Conservation (phyloP, 371 early-diverging fungal species). For the Chytridiales sp. region DNA sequence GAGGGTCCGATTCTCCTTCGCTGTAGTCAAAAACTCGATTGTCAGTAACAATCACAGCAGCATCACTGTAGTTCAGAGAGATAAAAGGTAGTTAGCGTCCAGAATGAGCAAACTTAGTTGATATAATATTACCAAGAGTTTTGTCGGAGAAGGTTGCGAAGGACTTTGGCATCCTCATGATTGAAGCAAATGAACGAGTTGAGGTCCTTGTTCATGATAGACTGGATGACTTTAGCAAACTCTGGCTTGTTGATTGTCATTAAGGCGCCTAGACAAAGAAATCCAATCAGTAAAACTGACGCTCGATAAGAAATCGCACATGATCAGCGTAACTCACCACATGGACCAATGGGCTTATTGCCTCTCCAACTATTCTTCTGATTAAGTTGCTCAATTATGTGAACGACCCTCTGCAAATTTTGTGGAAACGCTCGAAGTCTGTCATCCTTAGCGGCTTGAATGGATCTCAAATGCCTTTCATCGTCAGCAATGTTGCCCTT, state of each 20-base stretch:
- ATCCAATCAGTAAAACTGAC: not conserved
- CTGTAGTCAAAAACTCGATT: conserved; percentile 63
- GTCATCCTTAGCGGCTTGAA: conserved; percentile 45
- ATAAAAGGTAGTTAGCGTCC: conserved; percentile 1
- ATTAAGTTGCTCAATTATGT: conserved; percentile 51
- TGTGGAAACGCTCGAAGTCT: conserved; percentile 71
- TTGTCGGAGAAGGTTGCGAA: no score
- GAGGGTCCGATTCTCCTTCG: conserved; percentile 65
- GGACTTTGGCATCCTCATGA: conserved; percentile 64
- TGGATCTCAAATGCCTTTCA: no score
- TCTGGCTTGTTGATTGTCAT: conserved; percentile 64
- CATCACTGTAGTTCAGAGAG: no score
- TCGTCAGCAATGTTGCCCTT: no score
- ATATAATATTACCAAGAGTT: no score
- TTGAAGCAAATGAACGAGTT: conserved; percentile 75
- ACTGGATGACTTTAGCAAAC: conserved; percentile 70
- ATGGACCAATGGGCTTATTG: conserved; percentile 77
- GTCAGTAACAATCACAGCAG: conserved; percentile 9
- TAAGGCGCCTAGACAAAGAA: conserved; percentile 49
- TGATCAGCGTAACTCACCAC: conserved; percentile 47
- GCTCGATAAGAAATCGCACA: not conserved
- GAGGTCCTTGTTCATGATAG: conserved; percentile 64
- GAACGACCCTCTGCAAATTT: conserved; percentile 65
- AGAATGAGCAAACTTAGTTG: not conserved
- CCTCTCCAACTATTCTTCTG: conserved; percentile 54